phyloP scores from a whole-genome alignment of 768 basidiomycete species.

The Boletus sp. region DNA sequence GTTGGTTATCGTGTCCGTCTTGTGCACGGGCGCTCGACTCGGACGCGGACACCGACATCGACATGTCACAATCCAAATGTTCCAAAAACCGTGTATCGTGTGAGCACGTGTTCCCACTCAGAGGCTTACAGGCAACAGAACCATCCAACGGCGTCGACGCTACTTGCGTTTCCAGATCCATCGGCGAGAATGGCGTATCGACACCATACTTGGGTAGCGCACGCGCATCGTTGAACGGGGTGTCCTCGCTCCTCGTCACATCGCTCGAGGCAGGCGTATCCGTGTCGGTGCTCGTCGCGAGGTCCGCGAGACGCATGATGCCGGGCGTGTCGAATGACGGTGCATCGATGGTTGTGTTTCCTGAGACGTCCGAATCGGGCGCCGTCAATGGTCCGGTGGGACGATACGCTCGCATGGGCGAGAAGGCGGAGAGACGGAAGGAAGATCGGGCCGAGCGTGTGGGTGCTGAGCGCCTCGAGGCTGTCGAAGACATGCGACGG shows the following conservation, averaged over 20 bases:
- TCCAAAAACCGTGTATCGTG: constrained; percentile 24
- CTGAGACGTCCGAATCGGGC: not conserved
- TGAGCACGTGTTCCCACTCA: not conserved
- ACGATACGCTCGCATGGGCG: constrained; percentile 7
- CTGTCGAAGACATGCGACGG: constrained; percentile 21
- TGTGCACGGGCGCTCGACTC: constrained; percentile 1
- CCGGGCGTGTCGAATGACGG: constrained; percentile 11
- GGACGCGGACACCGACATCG: constrained; percentile 11
- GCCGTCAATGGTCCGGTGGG: not conserved
- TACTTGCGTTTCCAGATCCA: constrained; percentile 5
- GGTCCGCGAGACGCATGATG: constrained; percentile 17
- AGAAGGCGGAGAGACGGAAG: constrained; percentile 25
- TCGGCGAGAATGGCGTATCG: constrained; percentile 10
- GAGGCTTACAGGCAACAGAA: not conserved
- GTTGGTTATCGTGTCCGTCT: not conserved
- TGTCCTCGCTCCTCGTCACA: constrained; percentile 5
- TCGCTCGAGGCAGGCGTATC: constrained; percentile 16
- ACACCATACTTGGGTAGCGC: constrained; percentile 14
- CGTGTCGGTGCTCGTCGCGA: not conserved
- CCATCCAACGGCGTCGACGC: constrained; percentile 11
- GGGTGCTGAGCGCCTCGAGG: constrained; percentile 18
- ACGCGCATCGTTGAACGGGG: constrained; percentile 22
- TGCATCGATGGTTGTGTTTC: not conserved
- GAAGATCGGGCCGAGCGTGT: constrained; percentile 12
- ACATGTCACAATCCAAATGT: constrained; percentile 14